phyloP scores from a whole-genome alignment of 257 asterid genomes.

The Scutellaria minor region DNA sequence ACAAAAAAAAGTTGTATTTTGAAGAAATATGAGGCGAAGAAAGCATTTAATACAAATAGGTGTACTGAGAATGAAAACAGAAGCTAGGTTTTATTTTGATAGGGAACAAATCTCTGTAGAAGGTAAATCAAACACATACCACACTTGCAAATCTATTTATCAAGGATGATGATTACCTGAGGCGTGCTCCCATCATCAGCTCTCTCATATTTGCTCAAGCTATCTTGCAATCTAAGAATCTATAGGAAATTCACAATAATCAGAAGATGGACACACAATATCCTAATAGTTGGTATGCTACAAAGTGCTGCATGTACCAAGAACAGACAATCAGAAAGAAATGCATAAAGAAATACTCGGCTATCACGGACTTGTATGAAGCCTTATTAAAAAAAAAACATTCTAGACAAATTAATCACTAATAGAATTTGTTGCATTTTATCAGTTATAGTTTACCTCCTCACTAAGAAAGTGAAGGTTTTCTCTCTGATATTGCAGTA shows the following conservation, averaged over 20 bases:
- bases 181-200: conserved; percentile 86
- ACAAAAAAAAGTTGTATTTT: too few species aligned
- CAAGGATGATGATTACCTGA: conserved; percentile 65
- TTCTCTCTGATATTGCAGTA: conserved; percentile 97
- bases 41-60: neutral
- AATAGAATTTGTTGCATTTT: conserved; percentile 9
- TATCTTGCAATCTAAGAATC: conserved; percentile 94
- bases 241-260: conserved; percentile 43
- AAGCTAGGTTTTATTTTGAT: neutral
- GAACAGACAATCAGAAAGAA: conserved; percentile 14
- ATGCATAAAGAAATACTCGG: conserved; percentile 28
- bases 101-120: neutral
- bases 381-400: neutral
- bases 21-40: too few species aligned
- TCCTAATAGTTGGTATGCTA: conserved; percentile 12
- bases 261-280: conserved; percentile 28
- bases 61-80: conserved; percentile 15
- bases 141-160: conserved; percentile 24
- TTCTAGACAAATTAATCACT: conserved; percentile 5
- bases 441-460: conserved; percentile 64
- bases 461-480: conserved; percentile 96
- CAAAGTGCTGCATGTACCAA: conserved; percentile 21
- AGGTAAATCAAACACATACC: neutral
- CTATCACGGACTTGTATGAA: conserved; percentile 24
- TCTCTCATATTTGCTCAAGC: conserved; percentile 91